Evolutionary conservation across 1,284 basidiomycete species (phyloP).

Genomic region (Termitomyces sp.): DNA sequence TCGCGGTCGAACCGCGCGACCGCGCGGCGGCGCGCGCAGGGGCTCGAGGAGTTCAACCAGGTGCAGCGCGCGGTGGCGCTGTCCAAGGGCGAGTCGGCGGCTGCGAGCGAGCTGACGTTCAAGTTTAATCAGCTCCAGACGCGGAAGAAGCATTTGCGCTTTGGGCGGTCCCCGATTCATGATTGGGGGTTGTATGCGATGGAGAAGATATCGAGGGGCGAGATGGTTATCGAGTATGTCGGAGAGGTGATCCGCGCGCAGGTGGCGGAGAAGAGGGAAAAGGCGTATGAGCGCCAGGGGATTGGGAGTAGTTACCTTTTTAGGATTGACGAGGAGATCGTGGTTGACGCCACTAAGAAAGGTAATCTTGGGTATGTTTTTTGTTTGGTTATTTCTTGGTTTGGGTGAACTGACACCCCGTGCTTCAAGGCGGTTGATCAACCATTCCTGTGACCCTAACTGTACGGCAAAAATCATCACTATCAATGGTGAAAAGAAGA

Average conservation of each 20-base stretch:
- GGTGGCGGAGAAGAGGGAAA: constrained; percentile 96
- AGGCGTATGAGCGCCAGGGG: constrained; percentile 92
- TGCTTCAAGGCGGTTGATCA: constrained; percentile 75
- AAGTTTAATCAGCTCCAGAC: constrained; percentile 99
- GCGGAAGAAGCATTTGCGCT: constrained; percentile 96
- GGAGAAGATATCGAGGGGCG: constrained; percentile 89
- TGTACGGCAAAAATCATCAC: constrained; percentile 99
- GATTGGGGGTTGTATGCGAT: constrained; percentile 97
- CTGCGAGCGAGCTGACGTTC: constrained; percentile 64
- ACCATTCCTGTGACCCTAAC: constrained; percentile 96
- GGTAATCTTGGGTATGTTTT: constrained; percentile 85
- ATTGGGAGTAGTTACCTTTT: constrained; percentile 96
- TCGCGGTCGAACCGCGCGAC: constrained; percentile 86
- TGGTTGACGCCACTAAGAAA: constrained; percentile 98
- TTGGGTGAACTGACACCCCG: constrained; percentile 12
- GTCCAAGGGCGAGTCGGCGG: constrained; percentile 62
- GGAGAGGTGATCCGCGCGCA: constrained; percentile 94
- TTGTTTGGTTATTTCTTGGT: neutral
- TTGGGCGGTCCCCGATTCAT: constrained; percentile 94
- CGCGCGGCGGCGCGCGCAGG: constrained; percentile 87
- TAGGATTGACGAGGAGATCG: constrained; percentile 86
- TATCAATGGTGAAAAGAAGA: constrained; percentile 97
- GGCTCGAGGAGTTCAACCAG: constrained; percentile 93
- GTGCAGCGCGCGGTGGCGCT: constrained; percentile 70
- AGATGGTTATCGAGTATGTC: constrained; percentile 99